phyloP scores from a whole-genome alignment of 1,284 basidiomycete species.

The Bondarzewia mesenterica region DNA sequence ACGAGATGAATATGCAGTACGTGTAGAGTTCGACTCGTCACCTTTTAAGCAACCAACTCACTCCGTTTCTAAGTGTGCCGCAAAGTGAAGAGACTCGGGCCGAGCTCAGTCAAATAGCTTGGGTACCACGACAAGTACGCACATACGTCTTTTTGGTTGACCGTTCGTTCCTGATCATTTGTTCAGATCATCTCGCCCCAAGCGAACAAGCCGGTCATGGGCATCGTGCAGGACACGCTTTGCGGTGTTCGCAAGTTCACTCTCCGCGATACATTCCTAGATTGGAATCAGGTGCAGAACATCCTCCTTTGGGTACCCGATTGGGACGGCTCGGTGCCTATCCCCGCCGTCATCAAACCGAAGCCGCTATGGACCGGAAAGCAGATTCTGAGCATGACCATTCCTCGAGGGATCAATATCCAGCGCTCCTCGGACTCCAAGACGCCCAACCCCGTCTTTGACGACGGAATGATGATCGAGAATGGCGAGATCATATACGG shows the following conservation, averaged over 20 bases:
- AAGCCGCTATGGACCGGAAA: conserved; percentile 98
- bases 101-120: conserved; percentile 95
- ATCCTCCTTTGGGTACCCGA: conserved; percentile 96
- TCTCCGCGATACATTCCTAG: conserved; percentile 87
- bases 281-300: conserved; percentile 94
- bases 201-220: conserved; percentile 99
- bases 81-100: conserved; percentile 99
- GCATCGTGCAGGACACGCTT: conserved; percentile 98
- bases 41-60: neutral
- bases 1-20: conserved; percentile 99
- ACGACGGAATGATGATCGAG: conserved; percentile 95
- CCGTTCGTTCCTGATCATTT: neutral
- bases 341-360: conserved; percentile 92
- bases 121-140: conserved; percentile 92
- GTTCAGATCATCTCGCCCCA: conserved; percentile 94
- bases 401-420: conserved; percentile 97
- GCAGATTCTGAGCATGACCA: conserved; percentile 89
- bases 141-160: conserved; percentile 1
- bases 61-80: conserved; percentile 60
- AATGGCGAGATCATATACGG: conserved; percentile 96
- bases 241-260: conserved; percentile 98
- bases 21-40: conserved; percentile 24
- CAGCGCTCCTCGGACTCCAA: conserved; percentile 72
- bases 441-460: conserved; percentile 76
- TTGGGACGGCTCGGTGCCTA: conserved; percentile 93